A percentile compares a stretch with the other conserved stretches of the same genome.
These are phyloP conservation scores for Cucurbita argyrosperma DNA, from an alignment of 306 rosid genomes.

Conservation along the genomic window DNA sequence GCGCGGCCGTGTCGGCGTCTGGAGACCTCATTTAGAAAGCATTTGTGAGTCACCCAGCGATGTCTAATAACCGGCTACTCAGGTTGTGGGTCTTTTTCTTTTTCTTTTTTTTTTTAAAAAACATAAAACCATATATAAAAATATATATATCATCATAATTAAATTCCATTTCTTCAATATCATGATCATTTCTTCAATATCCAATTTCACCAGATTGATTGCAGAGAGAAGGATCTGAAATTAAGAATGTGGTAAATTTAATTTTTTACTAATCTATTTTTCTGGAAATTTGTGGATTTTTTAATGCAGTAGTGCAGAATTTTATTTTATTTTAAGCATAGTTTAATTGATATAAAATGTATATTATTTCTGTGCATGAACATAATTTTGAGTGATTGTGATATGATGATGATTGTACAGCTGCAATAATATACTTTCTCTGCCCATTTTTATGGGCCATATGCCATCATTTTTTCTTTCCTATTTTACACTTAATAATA, in stretches of 20 bases:
- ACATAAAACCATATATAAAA: background rate
- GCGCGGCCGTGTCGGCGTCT: slow-evolving; percentile 78
- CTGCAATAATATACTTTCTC: background rate
- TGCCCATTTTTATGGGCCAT: background rate
- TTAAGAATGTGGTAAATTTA: background rate
- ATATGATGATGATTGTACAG: slow-evolving; percentile 7
- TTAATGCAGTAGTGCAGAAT: no score
- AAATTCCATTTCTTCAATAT: background rate
- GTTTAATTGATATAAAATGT: no score
- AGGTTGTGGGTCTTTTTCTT: background rate
- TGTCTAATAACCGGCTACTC: background rate
- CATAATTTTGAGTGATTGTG: slow-evolving; percentile 7
- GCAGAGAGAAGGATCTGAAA: background rate
- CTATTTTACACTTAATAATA: background rate
- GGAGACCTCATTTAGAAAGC: slow-evolving; percentile 87
- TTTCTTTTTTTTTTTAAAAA: background rate
- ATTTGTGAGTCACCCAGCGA: slow-evolving; percentile 32
- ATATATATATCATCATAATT: background rate
- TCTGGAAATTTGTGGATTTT: background rate
- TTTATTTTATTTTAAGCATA: no score
- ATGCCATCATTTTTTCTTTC: background rate
- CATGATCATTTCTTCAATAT: background rate
- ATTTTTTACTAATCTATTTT: background rate
- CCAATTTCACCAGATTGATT: background rate
- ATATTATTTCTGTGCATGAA: background rate